Evolutionary conservation across 768 basidiomycete species (phyloP).

Genomic region (Leccinum truebloodii): DNA sequence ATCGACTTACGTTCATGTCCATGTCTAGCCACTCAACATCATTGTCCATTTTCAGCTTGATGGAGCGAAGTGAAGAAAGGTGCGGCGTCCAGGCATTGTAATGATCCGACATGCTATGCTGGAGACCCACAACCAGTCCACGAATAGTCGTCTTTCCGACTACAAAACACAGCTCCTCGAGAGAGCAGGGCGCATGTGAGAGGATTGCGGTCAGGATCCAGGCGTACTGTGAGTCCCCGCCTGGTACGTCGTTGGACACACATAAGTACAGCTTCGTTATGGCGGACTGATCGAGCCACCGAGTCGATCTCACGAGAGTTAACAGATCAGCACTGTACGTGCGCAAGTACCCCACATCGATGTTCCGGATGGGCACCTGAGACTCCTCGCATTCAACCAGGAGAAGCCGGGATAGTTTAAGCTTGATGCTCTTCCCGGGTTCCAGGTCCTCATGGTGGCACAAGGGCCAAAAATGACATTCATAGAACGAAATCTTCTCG

Average conservation of each 20-base stretch:
- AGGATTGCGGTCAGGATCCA: neutral
- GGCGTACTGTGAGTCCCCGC: no score
- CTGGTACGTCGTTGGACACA: no score
- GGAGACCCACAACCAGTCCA: neutral
- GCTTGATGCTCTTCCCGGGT: neutral
- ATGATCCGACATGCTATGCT: neutral
- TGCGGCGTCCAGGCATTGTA: neutral
- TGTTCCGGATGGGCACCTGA: neutral
- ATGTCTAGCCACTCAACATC: no score
- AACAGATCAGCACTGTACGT: neutral
- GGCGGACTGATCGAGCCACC: no score
- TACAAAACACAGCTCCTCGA: neutral
- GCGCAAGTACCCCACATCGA: neutral
- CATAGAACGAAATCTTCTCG: conserved; percentile 14
- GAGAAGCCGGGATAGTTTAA: neutral
- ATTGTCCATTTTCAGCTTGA: neutral
- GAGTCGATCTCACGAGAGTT: no score
- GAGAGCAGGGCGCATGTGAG: neutral
- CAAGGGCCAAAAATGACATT: neutral
- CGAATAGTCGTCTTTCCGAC: neutral
- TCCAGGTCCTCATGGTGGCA: neutral
- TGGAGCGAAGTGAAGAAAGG: neutral
- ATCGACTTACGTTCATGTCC: neutral
- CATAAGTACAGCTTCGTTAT: neutral
- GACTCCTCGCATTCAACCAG: neutral